phyloP scores from a whole-genome alignment of 352 stramenopile species.

The Chrysophaeum taylorii region DNA sequence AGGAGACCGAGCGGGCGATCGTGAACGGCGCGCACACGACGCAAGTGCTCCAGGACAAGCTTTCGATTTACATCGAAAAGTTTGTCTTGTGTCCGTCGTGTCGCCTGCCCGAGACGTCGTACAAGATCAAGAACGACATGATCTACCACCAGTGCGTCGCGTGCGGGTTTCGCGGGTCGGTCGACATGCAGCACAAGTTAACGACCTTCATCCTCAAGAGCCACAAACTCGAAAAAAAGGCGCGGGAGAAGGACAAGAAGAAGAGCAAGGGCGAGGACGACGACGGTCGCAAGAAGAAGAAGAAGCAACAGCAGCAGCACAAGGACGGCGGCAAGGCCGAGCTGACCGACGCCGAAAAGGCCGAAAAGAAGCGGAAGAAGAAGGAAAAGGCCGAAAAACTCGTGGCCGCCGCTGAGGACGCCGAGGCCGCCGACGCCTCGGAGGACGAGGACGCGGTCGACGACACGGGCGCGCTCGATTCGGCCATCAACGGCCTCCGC shows the following conservation, averaged over 20 bases:
- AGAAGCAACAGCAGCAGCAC: conserved; percentile 66
- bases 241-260: conserved; percentile 51
- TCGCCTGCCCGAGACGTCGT: conserved; percentile 92
- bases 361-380: conserved; percentile 65
- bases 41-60: conserved; percentile 76
- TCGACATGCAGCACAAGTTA: conserved; percentile 97
- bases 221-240: conserved; percentile 78
- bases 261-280: conserved; percentile 57
- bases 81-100: conserved; percentile 96
- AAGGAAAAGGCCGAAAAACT: conserved; percentile 20
- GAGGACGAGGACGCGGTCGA: conserved; percentile 8
- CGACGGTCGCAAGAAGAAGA: conserved; percentile 49
- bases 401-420: conserved; percentile 24
- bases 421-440: not conserved
- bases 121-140: conserved; percentile 92
- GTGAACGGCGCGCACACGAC: conserved; percentile 90
- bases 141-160: conserved; percentile 97
- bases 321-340: too few species aligned
- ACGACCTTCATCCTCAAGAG: conserved; percentile 91
- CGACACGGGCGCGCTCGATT: conserved; percentile 41
- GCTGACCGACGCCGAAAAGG: too few species aligned
- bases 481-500: conserved; percentile 11
- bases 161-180: conserved; percentile 87
- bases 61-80: conserved; percentile 94
- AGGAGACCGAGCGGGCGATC: conserved; percentile 84